Base-by-base conservation (phyloP, 2,329 filamentous ascomycete species). In the Orbilia oligospora region DNA sequence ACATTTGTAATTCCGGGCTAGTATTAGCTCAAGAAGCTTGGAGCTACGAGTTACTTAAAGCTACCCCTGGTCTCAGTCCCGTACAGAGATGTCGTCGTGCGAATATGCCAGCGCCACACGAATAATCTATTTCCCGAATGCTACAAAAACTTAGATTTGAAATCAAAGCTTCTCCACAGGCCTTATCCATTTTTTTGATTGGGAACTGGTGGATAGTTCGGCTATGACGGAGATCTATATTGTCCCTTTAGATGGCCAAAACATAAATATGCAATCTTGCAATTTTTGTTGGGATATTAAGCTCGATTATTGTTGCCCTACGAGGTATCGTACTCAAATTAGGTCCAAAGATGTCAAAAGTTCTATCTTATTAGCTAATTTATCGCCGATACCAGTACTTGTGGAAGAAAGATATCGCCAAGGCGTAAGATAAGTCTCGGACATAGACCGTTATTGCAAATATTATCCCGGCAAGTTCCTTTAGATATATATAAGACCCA, bases 151-250 rank as follows among this genome's bases (percentile, higher is more conserved):
- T 61, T 61, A 73, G 61, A 73, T 67, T 67, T 73, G 70, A 73
- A 72, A 67, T 51, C 58, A 66, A 61, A 73, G 30, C 20, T 24
- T 67, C 51, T 61, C 61, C 41, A 51, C 61, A 58, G 55, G 18
- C 20, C 14, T 22, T 30, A 30, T 49, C 14, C 22, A 16, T 63
- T 16, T 51, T 8, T 41, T 51, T 51, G 3, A 67, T 66, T 67
- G 51, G 49, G 70, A 67, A 67, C 18, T 22, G 30, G 20, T 27
- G 49, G 70, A 73, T 73, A 67, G 51, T 73, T 73, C 70, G 70
- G 70, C 56, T 27, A 41, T 9, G 36, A 24, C 36, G 56, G 56
- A 41, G 36, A n/a, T 27, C 27, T 38, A 12, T 44, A 27, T 44
- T 12, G 8, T 44, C n/a, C 20, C 38, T 36, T 27, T 8, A 1